phyloP scores from a whole-genome alignment of 768 basidiomycete genomes.

The Lactarius vividus region DNA sequence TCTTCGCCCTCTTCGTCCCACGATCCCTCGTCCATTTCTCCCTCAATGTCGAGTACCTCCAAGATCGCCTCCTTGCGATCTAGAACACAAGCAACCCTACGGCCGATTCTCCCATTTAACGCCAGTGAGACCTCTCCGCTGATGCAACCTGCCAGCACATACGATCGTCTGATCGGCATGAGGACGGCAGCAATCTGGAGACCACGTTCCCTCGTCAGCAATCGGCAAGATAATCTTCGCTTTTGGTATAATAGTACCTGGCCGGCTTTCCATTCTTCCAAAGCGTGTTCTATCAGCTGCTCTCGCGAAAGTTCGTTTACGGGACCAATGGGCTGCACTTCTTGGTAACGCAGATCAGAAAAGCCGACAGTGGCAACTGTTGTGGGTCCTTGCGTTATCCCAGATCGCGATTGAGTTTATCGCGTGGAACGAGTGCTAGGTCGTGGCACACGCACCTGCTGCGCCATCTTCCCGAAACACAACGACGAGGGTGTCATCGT shows the following conservation, averaged over 20 bases:
- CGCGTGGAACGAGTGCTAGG: slow-evolving; percentile 25
- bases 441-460: slow-evolving; percentile 45
- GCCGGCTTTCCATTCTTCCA: slow-evolving; percentile 57
- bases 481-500: slow-evolving; percentile 65
- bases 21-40: slow-evolving; percentile 32
- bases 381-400: slow-evolving; percentile 45
- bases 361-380: slow-evolving; percentile 66
- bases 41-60: slow-evolving; percentile 80
- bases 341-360: slow-evolving; percentile 57
- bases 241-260: slow-evolving; percentile 52
- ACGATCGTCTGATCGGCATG: slow-evolving; percentile 55
- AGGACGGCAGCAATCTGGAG: slow-evolving; percentile 49
- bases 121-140: slow-evolving; percentile 56
- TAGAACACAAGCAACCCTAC: slow-evolving; percentile 73
- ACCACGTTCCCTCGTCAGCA: slow-evolving; percentile 19
- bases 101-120: slow-evolving; percentile 71
- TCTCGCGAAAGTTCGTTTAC: slow-evolving; percentile 57
- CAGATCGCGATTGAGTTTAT: slow-evolving; percentile 23
- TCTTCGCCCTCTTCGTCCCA: slow-evolving; percentile 25
- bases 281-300: slow-evolving; percentile 59
- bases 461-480: slow-evolving; percentile 52
- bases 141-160: slow-evolving; percentile 52
- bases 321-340: slow-evolving; percentile 46
- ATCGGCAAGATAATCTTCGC: slow-evolving; percentile 11
- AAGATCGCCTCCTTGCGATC: slow-evolving; percentile 59